These are phyloP conservation scores for Yamadazyma laniorum DNA, from an alignment of 805 yeast genomes.

Conservation along the genomic window DNA sequence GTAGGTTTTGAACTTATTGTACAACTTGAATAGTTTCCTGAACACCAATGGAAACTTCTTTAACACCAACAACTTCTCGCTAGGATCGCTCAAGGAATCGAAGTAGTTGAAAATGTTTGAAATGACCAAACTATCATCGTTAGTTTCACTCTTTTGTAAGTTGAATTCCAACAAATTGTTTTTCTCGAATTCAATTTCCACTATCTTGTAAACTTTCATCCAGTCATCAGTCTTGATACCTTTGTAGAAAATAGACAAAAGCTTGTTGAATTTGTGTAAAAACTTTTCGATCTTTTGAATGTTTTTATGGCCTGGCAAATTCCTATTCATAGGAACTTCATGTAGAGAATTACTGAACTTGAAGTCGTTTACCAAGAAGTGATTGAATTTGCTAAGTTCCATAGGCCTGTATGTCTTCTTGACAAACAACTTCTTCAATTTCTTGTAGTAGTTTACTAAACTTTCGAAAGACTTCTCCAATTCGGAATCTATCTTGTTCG, in stretches of 20 bases:
- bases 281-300: conserved; percentile 56
- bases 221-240: conserved; percentile 69
- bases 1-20: conserved; percentile 62
- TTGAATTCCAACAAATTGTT: conserved; percentile 58
- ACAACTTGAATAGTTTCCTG: conserved; percentile 61
- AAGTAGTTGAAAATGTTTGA: conserved; percentile 73
- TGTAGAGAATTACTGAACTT: conserved; percentile 39
- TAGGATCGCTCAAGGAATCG: conserved; percentile 52
- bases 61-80: conserved; percentile 34
- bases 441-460: conserved; percentile 52
- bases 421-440: conserved; percentile 65
- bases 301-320: conserved; percentile 45
- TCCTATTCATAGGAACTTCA: conserved; percentile 48
- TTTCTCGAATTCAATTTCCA: conserved; percentile 67
- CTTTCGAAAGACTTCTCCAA: conserved; percentile 38
- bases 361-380: conserved; percentile 39
- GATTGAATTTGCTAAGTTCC: conserved; percentile 39
- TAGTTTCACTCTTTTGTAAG: conserved; percentile 34
- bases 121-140: conserved; percentile 58
- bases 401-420: conserved; percentile 68
- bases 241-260: conserved; percentile 56
- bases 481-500: conserved; percentile 35
- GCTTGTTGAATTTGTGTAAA: conserved; percentile 59
- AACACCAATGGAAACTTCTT: conserved; percentile 67
- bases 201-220: conserved; percentile 68